Evolutionary conservation across 768 basidiomycete species (phyloP).

Genomic region (Suillus subaureus): DNA sequence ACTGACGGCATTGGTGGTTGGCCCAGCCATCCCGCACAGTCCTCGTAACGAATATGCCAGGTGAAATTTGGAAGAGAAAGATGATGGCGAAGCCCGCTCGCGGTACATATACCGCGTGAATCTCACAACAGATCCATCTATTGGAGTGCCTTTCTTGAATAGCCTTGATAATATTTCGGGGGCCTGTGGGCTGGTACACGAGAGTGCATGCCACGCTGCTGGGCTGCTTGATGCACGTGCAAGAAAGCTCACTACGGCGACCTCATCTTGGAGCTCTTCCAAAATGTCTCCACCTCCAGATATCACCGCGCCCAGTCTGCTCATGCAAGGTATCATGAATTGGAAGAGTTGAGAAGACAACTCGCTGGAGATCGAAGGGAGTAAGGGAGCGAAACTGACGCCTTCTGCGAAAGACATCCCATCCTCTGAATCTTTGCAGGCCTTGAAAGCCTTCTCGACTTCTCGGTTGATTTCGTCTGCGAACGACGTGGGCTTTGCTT

Average conservation of each 20-base stretch:
- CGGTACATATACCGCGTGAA: constrained; percentile 32
- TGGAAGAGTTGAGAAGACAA: not conserved
- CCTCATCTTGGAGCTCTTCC: constrained; percentile 3
- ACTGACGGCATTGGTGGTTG: not conserved
- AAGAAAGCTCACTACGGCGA: constrained; percentile 2
- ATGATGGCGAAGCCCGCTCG: constrained; percentile 17
- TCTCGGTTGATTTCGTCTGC: too few species aligned
- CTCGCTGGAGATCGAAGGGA: not conserved
- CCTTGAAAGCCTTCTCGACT: too few species aligned
- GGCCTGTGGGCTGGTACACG: not conserved
- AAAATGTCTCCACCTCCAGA: not conserved
- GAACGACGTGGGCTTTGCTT: too few species aligned
- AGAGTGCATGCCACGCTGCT: not conserved
- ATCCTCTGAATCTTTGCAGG: not conserved
- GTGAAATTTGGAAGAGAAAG: not conserved
- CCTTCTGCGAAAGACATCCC: not conserved
- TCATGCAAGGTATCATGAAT: constrained; percentile 33
- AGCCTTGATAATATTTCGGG: not conserved
- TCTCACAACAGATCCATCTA: constrained; percentile 17
- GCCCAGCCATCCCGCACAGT: not conserved
- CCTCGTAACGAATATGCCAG: not conserved
- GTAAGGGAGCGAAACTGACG: not conserved
- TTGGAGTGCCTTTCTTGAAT: not conserved
- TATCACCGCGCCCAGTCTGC: not conserved
- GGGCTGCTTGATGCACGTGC: not conserved